Conservation (phyloP, 1,284 basidiomycete genomes). For the Malassezia equina region DNA sequence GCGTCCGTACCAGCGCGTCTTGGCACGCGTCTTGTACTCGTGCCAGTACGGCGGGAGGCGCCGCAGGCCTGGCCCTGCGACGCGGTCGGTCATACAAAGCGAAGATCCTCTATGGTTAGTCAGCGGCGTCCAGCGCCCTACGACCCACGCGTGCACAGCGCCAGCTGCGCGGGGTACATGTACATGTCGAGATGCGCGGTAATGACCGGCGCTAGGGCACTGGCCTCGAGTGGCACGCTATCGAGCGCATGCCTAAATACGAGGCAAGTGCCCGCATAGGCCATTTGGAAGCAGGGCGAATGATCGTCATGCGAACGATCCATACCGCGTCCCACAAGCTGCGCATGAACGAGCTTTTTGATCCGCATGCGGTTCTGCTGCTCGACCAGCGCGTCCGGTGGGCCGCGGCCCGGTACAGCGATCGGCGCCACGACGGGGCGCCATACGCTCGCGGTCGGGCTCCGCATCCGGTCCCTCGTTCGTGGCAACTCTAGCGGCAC, state of each 20-base stretch:
- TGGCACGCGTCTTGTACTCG: slow-evolving; percentile 73
- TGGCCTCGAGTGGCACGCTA: background rate
- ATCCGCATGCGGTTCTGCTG: slow-evolving; percentile 18
- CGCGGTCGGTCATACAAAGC: slow-evolving; percentile 10
- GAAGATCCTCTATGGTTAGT: too few relatives aligned
- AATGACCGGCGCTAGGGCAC: slow-evolving; percentile 4
- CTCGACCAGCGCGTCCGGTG: slow-evolving; percentile 1
- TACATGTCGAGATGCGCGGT: slow-evolving; percentile 17
- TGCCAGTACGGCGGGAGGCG: slow-evolving; percentile 41
- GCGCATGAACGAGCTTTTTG: slow-evolving; percentile 27
- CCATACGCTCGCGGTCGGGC: background rate
- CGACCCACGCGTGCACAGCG: slow-evolving; percentile 10
- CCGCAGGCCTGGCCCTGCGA: slow-evolving; percentile 16
- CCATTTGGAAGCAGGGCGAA: slow-evolving; percentile 10
- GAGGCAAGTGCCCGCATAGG: slow-evolving; percentile 14
- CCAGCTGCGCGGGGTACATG: slow-evolving; percentile 9
- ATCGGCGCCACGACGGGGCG: background rate
- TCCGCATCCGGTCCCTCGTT: background rate
- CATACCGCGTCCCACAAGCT: slow-evolving; percentile 21
- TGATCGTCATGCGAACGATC: slow-evolving; percentile 13
- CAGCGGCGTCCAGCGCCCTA: background rate
- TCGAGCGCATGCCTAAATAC: slow-evolving; percentile 9
- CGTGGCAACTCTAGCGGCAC: background rate
- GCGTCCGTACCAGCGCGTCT: slow-evolving; percentile 74
- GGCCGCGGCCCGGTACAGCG: background rate